Evolutionary conservation across 1,284 basidiomycete species (phyloP), one percentile per base, ranked within the genome.

Genomic region (Sanghuangporus weigelae): DNA sequence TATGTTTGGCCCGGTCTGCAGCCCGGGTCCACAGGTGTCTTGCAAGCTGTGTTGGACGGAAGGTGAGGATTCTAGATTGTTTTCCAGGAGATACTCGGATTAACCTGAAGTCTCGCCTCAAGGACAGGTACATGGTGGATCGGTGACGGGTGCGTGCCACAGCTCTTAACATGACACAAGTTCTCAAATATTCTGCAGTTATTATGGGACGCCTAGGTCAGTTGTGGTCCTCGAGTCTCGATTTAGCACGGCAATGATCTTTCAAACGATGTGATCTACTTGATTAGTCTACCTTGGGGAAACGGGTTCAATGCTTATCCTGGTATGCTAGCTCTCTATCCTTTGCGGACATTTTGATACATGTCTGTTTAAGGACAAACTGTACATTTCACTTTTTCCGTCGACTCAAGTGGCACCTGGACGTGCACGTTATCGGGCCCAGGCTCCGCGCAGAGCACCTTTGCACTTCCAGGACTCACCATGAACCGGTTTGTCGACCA

Each of bases 1-100:
- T 68, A 64, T 21, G 67, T 69, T 3, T 69, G 68, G 68, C 66
- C 68, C 0, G 68, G 67, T 42, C 46, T 69, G 14, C 67, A 69
- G 53, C 64, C 62, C 23, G 62, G 67, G 14, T 51, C 57, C 7
- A 67, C 64, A 10, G 68, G 67, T 4, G 68, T 68, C 6, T 57
- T 69, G n/a, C 68, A 68, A 59, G 66, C 67, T 48, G 66, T 66
- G 8, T 57, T 67, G 23, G 65, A 67, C 63, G 67, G 68, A 42
- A 63, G 66, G 65, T 53, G 49, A 10, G 44, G 23, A 12, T 21
- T 50, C 36, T 36, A 23, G 31, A 39, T 36, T 4, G 4, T n/a
- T 31, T 31, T 31, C 26, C 39, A 6, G 23, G 21, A 40, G 21
- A 21, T 16, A 12, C 31, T 59, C n/a, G 26, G 19, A 19, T 16